Evolutionary conservation across 371 early-diverging fungal genomes (phyloP).

Genomic region (Mycotypha africana): DNA sequence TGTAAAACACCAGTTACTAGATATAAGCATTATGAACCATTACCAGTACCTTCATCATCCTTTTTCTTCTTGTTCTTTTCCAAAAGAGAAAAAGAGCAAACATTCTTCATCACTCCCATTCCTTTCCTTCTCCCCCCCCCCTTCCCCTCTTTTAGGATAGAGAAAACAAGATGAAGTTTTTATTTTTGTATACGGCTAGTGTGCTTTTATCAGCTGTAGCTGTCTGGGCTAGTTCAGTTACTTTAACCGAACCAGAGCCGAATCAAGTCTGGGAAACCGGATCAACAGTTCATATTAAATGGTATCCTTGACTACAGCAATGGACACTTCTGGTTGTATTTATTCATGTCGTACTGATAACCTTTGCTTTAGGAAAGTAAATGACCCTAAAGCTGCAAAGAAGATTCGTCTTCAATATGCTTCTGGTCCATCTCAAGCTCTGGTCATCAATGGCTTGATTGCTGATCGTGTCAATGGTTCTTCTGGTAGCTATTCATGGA

Average conservation of each 20-base stretch:
- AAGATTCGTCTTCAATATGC: conserved; percentile 32
- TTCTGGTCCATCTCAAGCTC: conserved; percentile 34
- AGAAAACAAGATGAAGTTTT: background rate
- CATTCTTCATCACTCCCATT: background rate
- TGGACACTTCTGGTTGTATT: background rate
- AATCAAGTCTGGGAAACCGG: conserved; percentile 27
- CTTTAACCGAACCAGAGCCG: conserved; percentile 23
- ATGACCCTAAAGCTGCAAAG: background rate
- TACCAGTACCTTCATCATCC: too few relatives aligned
- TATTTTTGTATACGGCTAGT: conserved; percentile 12
- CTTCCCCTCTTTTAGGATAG: conserved; percentile 5
- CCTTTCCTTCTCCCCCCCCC: conserved; percentile 1
- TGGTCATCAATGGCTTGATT: conserved; percentile 30
- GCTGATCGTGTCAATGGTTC: conserved; percentile 24
- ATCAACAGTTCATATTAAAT: conserved; percentile 32
- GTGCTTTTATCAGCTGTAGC: conserved; percentile 10
- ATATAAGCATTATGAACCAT: too few relatives aligned
- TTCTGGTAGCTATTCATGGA: conserved; percentile 35
- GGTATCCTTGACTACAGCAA: conserved; percentile 13
- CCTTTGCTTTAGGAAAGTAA: conserved; percentile 13
- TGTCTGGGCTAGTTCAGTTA: conserved; percentile 20
- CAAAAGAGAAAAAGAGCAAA: too few relatives aligned
- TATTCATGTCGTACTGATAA: background rate
- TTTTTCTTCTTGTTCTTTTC: too few relatives aligned
- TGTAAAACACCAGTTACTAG: too few relatives aligned